Percentiles rank a stretch among this genome's conserved stretches.
Conservation (phyloP, 2,329 filamentous ascomycete genomes). For the Fusarium heterosporum region DNA sequence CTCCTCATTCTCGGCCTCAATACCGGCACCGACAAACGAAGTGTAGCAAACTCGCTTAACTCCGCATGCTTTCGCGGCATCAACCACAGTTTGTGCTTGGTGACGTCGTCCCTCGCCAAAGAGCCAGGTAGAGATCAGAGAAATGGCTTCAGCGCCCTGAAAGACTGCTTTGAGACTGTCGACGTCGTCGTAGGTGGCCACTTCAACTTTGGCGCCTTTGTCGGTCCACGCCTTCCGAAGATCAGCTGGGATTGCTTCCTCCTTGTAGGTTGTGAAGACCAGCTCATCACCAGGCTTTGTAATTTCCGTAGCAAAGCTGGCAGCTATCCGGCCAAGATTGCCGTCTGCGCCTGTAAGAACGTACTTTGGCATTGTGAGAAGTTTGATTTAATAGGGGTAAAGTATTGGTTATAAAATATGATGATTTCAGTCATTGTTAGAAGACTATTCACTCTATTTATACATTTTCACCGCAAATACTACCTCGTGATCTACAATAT, state of each 20-base stretch:
- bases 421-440: rapidly evolving
- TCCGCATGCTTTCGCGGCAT: constrained; percentile 41
- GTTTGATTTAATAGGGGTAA: not conserved
- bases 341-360: constrained; percentile 45
- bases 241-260: constrained; percentile 32
- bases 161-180: constrained; percentile 42
- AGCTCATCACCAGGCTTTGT: constrained; percentile 41
- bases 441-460: not conserved
- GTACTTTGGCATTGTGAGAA: constrained; percentile 40
- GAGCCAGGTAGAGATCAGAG: constrained; percentile 44
- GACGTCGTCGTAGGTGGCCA: constrained; percentile 41
- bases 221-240: constrained; percentile 35
- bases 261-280: constrained; percentile 41
- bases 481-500: constrained; percentile 4
- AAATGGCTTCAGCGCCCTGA: constrained; percentile 42
- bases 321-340: constrained; percentile 41
- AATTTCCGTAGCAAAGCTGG: constrained; percentile 40
- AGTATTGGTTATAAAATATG: no score
- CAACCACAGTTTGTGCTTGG: constrained; percentile 37
- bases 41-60: constrained; percentile 44
- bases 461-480: constrained; percentile 1
- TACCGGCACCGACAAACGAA: constrained; percentile 41
- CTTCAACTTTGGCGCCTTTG: constrained; percentile 37
- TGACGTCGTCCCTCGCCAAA: constrained; percentile 40
- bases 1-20: constrained; percentile 43